Evolutionary conservation across 441 rosid genomes (phyloP).

Genomic region (Gossypium davidsonii): DNA sequence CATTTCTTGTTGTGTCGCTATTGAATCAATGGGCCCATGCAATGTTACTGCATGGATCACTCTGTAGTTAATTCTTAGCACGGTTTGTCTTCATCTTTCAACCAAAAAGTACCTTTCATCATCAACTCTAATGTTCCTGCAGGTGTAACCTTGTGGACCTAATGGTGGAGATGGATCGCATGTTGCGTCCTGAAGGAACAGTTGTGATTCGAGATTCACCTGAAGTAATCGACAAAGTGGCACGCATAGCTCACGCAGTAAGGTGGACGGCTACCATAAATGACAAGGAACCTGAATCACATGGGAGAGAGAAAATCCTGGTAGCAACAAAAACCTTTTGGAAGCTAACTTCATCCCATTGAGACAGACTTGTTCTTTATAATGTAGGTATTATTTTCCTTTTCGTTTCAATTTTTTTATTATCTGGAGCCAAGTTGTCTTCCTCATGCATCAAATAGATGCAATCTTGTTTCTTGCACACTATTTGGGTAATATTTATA

Average conservation of each 20-base stretch:
- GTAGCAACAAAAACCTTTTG: constrained; percentile 68
- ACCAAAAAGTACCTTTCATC: neutral
- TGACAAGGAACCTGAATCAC: constrained; percentile 83
- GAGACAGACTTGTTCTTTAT: constrained; percentile 25
- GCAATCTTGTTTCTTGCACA: constrained; percentile 26
- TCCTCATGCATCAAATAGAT: constrained; percentile 36
- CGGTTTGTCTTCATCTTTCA: neutral
- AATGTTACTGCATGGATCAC: neutral
- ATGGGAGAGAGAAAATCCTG: constrained; percentile 70
- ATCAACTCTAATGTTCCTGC: constrained; percentile 23
- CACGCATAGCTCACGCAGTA: constrained; percentile 57
- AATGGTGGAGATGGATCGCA: constrained; percentile 90
- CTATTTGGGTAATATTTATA: constrained; percentile 26
- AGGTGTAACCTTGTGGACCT: constrained; percentile 88
- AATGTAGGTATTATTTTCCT: constrained; percentile 39
- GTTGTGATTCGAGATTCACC: constrained; percentile 81
- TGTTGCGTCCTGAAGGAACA: constrained; percentile 81
- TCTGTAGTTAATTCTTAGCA: neutral
- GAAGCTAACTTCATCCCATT: constrained; percentile 51
- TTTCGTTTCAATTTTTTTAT: constrained; percentile 15
- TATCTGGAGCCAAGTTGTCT: constrained; percentile 21
- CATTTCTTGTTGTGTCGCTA: neutral
- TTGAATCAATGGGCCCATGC: neutral
- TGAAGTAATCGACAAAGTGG: constrained; percentile 69
- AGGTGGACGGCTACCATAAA: constrained; percentile 59